Percentiles rank a stretch among this genome's conserved stretches.
Conservation (phyloP, 306 rosid species). For the Cucumis hystrix region DNA sequence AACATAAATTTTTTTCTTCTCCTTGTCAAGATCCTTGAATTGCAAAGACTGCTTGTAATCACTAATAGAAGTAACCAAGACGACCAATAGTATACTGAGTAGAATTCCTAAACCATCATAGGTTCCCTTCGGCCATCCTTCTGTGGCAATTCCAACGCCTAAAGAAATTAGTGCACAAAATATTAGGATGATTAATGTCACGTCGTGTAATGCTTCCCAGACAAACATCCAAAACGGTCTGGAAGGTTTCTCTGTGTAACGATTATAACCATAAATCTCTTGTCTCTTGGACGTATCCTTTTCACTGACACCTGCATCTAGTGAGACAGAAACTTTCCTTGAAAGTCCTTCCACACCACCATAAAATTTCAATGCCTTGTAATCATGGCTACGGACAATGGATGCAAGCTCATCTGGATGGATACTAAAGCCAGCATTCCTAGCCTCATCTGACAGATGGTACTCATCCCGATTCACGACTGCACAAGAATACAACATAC, state of each 20-base stretch:
- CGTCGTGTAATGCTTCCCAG: conserved; percentile 89
- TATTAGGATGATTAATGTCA: conserved; percentile 74
- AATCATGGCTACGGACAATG: conserved; percentile 48
- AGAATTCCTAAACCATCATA: conserved; percentile 90
- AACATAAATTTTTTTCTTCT: conserved; percentile 78
- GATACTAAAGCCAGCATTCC: conserved; percentile 59
- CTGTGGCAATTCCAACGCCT: conserved; percentile 75
- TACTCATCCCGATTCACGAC: conserved; percentile 45
- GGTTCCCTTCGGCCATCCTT: conserved; percentile 85
- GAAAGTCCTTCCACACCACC: conserved; percentile 54
- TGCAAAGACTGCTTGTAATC: conserved; percentile 87
- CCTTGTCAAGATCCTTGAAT: conserved; percentile 66
- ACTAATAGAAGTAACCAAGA: conserved; percentile 76
- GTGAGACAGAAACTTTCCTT: conserved; percentile 35
- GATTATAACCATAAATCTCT: conserved; percentile 62
- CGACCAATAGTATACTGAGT: conserved; percentile 65
- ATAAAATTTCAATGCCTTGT: conserved; percentile 21
- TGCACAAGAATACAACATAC: conserved; percentile 23
- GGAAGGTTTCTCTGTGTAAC: conserved; percentile 63
- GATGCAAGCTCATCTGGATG: conserved; percentile 86
- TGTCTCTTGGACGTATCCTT: conserved; percentile 40
- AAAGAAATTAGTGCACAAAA: conserved; percentile 74
- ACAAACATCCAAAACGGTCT: conserved; percentile 53
- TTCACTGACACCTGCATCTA: conserved; percentile 45
- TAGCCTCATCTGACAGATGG: conserved; percentile 49